A percentile compares a stretch with the other conserved stretches of the same genome.
Conservation (phyloP, 2,329 filamentous ascomycete species). For the Tetracladium maxilliforme region DNA sequence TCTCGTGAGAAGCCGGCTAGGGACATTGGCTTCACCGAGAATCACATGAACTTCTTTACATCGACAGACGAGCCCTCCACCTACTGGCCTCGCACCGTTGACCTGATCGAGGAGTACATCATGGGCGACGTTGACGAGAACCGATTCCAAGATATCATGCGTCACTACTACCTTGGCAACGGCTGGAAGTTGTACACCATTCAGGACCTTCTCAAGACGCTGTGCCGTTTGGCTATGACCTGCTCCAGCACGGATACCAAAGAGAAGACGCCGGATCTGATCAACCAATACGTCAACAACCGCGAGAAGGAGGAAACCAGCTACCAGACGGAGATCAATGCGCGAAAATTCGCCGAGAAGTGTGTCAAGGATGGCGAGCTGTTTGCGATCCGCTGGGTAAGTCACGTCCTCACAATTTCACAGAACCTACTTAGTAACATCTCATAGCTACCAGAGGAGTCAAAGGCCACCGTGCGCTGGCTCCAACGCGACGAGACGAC, state of each 20-base stretch:
- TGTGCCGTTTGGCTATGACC: slow-evolving; percentile 67
- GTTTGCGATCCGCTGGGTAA: slow-evolving; percentile 81
- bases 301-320: slow-evolving; percentile 75
- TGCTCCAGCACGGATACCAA: slow-evolving; percentile 78
- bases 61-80: slow-evolving; percentile 42
- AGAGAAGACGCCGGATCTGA: slow-evolving; percentile 86
- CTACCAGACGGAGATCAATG: slow-evolving; percentile 77
- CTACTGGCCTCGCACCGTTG: slow-evolving; percentile 76
- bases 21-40: slow-evolving; percentile 71
- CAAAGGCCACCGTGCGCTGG: slow-evolving; percentile 59
- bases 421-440: slow-evolving; percentile 15
- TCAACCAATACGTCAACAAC: slow-evolving; percentile 72
- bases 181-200: slow-evolving; percentile 93
- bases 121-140: slow-evolving; percentile 67
- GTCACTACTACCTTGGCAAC: slow-evolving; percentile 78
- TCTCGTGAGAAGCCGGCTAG: slow-evolving; percentile 67
- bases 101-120: slow-evolving; percentile 77
- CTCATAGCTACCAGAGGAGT: slow-evolving; percentile 46
- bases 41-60: slow-evolving; percentile 65
- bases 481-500: slow-evolving; percentile 56
- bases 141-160: slow-evolving; percentile 78
- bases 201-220: slow-evolving; percentile 70
- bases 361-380: slow-evolving; percentile 85
- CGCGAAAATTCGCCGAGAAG: slow-evolving; percentile 84
- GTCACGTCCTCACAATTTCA: slow-evolving; percentile 19